Conservation (phyloP, 2,329 filamentous ascomycete genomes). For the Periconia digitata region DNA sequence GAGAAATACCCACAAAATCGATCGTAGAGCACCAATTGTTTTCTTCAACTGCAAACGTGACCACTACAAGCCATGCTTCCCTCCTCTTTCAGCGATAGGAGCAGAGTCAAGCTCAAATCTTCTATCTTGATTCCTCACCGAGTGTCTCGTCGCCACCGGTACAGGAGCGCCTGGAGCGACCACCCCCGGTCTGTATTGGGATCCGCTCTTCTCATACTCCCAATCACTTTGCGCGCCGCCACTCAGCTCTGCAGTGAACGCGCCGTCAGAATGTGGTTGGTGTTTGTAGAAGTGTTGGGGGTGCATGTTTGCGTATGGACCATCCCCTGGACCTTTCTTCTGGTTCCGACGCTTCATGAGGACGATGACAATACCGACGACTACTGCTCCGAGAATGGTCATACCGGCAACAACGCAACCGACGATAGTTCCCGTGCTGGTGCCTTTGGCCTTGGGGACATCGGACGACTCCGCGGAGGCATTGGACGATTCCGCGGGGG, state of each 20-base stretch:
- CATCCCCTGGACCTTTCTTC: neutral
- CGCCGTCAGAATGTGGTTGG: neutral
- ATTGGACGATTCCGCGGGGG: neutral
- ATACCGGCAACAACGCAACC: neutral
- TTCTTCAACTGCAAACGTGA: too few relatives aligned
- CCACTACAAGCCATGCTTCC: too few relatives aligned
- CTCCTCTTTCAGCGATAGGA: too few relatives aligned
- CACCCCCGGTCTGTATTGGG: too few relatives aligned
- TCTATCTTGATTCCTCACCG: too few relatives aligned
- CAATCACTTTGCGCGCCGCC: too few relatives aligned
- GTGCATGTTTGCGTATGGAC: neutral
- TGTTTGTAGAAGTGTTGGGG: neutral
- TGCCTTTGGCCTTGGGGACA: neutral
- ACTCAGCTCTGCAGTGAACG: neutral
- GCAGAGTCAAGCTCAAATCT: too few relatives aligned
- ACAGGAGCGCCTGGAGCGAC: too few relatives aligned
- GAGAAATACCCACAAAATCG: too few relatives aligned
- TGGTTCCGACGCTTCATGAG: neutral
- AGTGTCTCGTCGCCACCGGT: too few relatives aligned
- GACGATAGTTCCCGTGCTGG: neutral
- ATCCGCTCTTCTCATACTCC: too few relatives aligned
- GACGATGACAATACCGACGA: neutral
- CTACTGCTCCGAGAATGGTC: neutral
- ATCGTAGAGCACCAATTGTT: too few relatives aligned
- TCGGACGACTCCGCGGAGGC: neutral